Evolutionary conservation across 768 basidiomycete species (phyloP), one percentile per base, ranked within the genome.

Genomic region (Royoungia palumana): DNA sequence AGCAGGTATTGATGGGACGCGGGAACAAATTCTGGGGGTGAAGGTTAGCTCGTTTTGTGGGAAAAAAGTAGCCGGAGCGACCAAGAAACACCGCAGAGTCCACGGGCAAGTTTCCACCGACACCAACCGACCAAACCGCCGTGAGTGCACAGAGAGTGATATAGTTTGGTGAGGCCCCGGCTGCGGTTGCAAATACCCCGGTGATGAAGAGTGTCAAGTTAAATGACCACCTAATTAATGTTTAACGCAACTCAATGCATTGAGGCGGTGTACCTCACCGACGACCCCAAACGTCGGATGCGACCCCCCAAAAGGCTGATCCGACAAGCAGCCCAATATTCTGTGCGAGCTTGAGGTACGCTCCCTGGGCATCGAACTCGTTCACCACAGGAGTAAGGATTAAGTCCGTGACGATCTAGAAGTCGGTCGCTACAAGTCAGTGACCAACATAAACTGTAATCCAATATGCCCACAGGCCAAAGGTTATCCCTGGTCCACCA

Each of bases 21-120:
- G 0, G 87, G 87, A 0, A 86, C 61, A 58, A 86, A 87, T 56
- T 89, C 85, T 83, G 46, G 25, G 5, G 41, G 13, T 2, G 14
- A 41, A 13, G 5, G n/a, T 56, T 41, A 19, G 22, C 20, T 24
- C 11, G 13, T 9, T 8, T 8, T 17, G 21, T 8, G 13, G 40
- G 25, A 48, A 7, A 30, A 48, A 39, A 21, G 9, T 1, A 17
- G 30, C 6, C n/a, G 10, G 38, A 64, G 73, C 35, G 35, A 83
- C 82, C 87, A 8, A 89, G 73, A 66, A 89, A 89, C 20, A 89
- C 78, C 0, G 87, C 82, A 28, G 82, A 83, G 57, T 89, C 87
- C 0, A 89, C 86, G 0, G 86, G 86, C 8, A 89, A 64, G 55
- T 85, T 85, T 44, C 86, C 86, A 24, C 85, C 85, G 5, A 85